Base-by-base conservation (phyloP, 169 alveolate genomes). In the Plasmodium malariae region DNA sequence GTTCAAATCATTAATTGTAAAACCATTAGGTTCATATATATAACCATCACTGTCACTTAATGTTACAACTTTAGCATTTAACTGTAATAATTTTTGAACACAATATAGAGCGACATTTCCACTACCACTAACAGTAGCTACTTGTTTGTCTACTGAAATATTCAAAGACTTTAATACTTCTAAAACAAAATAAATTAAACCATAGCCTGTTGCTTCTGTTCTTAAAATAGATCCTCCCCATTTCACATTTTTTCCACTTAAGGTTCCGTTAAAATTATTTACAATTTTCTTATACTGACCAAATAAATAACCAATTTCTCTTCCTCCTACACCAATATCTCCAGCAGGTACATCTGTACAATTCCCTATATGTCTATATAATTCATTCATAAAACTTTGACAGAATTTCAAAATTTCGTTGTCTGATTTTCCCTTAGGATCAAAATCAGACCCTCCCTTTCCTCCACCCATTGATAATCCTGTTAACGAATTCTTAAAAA, bases 131-230 rank as follows among this genome's bases (percentile, higher is more conserved):
- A 96, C 85, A 51, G 91, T 70, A 68, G 96, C 93, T n/a, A 74
- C 83, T 89, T 88, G 94, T 32, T 96, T 96, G 36, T 69, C 72
- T 9, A 96, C 40, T 34, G 78, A 60, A 24, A 60, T 91, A 30
- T 86, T 55, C 70, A 73, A 71, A 69, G 87, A 73, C 48, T 92
- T 76, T 62, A 93, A 55, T 34, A 93, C 88, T 65, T 94, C 94
- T 17, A 54, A 54, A n/a, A 94, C 97, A 54, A 95, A 96, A 80
- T 94, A 96, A 30, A 95, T 96, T 55, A 93, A 87, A 2, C 98
- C 98, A 57, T 92, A 96, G 34, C 98, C 98, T 0, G 98, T 96
- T 0, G 98, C 98, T 93, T 96, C 97, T 0, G 95, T 95, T 71
- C 98, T 92, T 43, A 95, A 90, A 26, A 78, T 73, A 11, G 97